Conservation (phyloP, 2,329 filamentous ascomycete genomes). For the Leptographium flavum region DNA sequence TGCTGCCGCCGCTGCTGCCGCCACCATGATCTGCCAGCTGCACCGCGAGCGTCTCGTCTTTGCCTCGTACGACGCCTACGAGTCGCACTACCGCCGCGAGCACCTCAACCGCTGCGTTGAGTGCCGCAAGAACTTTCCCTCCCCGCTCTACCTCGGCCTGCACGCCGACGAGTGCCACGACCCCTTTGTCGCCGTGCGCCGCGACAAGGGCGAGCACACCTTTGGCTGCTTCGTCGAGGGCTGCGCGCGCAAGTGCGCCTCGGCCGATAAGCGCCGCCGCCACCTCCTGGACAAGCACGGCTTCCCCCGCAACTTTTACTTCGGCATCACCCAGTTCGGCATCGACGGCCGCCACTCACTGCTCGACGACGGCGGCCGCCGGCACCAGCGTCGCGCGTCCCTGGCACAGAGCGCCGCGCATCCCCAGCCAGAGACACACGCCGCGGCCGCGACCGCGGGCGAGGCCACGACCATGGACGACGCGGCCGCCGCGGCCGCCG, state of each 20-base stretch:
- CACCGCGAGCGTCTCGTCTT: slow-evolving; percentile 62
- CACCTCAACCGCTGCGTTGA: slow-evolving; percentile 77
- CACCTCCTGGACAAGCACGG: slow-evolving; percentile 92
- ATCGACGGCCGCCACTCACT: slow-evolving; percentile 75
- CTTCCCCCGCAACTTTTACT: slow-evolving; percentile 82
- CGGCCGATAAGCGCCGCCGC: slow-evolving; percentile 67
- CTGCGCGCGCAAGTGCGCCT: slow-evolving; percentile 74
- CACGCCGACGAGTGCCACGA: slow-evolving; percentile 92
- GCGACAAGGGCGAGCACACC: slow-evolving; percentile 74
- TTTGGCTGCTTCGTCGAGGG: slow-evolving; percentile 82
- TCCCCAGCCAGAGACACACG: neutral
- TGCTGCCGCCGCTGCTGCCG: slow-evolving; percentile 16
- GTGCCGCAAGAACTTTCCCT: slow-evolving; percentile 80
- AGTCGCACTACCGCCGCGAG: slow-evolving; percentile 67
- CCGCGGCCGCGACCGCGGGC: neutral
- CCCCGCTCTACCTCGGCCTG: slow-evolving; percentile 60
- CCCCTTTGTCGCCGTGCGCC: slow-evolving; percentile 54
- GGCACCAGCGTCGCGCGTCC: slow-evolving; percentile 16
- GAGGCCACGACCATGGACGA: neutral
- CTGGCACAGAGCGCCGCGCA: slow-evolving; percentile 30
- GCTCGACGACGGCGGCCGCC: slow-evolving; percentile 39
- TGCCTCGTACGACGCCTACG: slow-evolving; percentile 63
- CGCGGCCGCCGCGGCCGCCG: neutral
- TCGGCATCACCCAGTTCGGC: slow-evolving; percentile 74
- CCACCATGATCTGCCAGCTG: slow-evolving; percentile 64